Evolutionary conservation across 2,329 filamentous ascomycete species (phyloP), one percentile per base, ranked within the genome.

Genomic region (Cryphonectria parasitica): DNA sequence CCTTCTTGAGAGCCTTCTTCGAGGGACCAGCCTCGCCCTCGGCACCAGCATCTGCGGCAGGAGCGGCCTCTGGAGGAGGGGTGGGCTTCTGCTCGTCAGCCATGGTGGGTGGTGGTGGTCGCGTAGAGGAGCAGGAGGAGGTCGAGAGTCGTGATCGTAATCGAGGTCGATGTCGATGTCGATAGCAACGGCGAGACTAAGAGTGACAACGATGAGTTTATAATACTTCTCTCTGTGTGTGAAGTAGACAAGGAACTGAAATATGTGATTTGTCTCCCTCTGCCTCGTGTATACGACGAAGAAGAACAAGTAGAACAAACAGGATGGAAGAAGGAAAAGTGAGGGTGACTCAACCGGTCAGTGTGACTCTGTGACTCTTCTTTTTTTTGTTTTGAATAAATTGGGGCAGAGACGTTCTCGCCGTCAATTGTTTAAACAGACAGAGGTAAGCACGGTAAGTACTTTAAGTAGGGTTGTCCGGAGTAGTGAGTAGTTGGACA

Each of bases 1-100:
- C 90, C 85, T 97, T 97, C 85, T 97, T 97, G 74, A 91, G 83
- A 22, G 90, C 93, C 82, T 91, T 95, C 84, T 97, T 95, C 72
- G 91, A 93, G 58, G 87, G 85, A 19, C 83, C 83, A 67, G 83
- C 84, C 69, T 81, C 82, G 62, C 80, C 93, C 83, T 97, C 97
- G 72, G 88, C 88, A 76, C 92, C 91, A 84, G 96, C 97, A 81
- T 91, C 94, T 83, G 96, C 94, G 72, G 91, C 93, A 58, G 87
- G 84, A 19, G 82, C 82, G 64, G 67, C 58, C 64, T 73, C 71
- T 25, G 69, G n/a, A 36, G 68, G 70, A 43, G 61, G 45, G 17
- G 52, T 52, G 15, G 67, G 36, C 8, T 58, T 62, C 45, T 64
- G 63, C 25, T 69, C 61, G 67, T 73, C 71, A 64, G 71, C 71